Evolutionary conservation across 2,329 filamentous ascomycete species (phyloP), one percentile per base, ranked within the genome.

Genomic region (Knoxdaviesia capensis): DNA sequence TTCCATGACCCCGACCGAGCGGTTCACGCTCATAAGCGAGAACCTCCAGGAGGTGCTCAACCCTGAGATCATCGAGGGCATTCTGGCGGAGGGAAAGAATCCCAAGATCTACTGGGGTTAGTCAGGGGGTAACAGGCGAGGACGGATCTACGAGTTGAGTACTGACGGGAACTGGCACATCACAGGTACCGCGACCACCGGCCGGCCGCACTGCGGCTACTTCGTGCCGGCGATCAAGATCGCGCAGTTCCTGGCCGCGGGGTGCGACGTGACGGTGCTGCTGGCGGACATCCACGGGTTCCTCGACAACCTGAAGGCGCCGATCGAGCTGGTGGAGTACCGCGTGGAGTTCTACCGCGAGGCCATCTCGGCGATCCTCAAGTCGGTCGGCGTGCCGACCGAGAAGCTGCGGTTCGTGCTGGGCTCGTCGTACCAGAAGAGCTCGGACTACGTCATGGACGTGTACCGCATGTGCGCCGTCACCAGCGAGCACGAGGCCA

Each of bases 201-300:
- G 85, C n/a, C 71, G 78, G 46, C 86, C 86, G 43, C 87, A 94
- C 59, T 82, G 76, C 56, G 87, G 84, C 50, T 94, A 94, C 68
- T 83, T 93, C 47, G 80, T 90, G 7, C 79, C 86, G 5, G 79
- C 81, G 51, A 74, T 93, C 55, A 94, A 94, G 61, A 80, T 94
- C 47, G 86, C 85, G 35, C 80, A 94, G 57, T 76, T 93, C 53
- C 74, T 94, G 33, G 71, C 74, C 34, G 86, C 88, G 31, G 86
- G 80, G 34, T 94, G 85, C 63, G 73, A 86, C 45, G 75, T 92
- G 45, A 82, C 74, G 43, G 70, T 92, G 45, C 74, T 92, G 34
- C 74, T 90, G 45, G 78, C 75, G 57, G 75, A 83, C 49, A 70
- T 82, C 38, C 77, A 81, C 58, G 83, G 75, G 50, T 85, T 84